A percentile compares a stretch with the other conserved stretches of the same genome.
Conservation (phyloP, 306 rosid species). For the Glycine latifolia region DNA sequence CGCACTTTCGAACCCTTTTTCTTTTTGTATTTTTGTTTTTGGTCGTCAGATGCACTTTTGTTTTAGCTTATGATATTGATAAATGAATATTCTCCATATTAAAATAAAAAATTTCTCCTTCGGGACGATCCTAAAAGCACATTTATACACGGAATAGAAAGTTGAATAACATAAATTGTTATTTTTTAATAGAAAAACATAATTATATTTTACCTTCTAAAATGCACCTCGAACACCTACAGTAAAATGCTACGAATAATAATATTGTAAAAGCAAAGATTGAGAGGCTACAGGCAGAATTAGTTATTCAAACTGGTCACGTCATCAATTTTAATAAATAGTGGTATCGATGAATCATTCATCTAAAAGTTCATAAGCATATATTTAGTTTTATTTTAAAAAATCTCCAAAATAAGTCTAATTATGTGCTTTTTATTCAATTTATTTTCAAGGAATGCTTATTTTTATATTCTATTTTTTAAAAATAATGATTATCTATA, state of each 20-base stretch:
- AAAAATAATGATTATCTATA: neutral
- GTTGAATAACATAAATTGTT: neutral
- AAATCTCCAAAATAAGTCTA: too few species aligned
- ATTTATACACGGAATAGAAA: neutral
- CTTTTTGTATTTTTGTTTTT: neutral
- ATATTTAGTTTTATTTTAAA: too few species aligned
- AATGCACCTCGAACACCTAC: neutral
- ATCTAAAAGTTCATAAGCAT: neutral
- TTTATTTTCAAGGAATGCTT: neutral
- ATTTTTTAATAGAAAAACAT: neutral
- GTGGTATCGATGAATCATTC: neutral
- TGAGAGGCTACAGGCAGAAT: neutral
- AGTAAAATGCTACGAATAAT: too few species aligned
- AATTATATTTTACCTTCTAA: neutral
- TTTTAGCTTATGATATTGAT: neutral
- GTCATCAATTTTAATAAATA: too few species aligned
- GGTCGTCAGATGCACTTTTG: neutral
- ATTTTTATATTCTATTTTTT: neutral
- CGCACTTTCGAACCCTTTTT: slow-evolving; percentile 7
- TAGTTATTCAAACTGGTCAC: too few species aligned
- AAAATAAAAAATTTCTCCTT: neutral
- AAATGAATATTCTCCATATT: slow-evolving; percentile 8
- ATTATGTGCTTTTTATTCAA: neutral
- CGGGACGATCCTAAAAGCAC: neutral
- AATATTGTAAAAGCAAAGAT: neutral